phyloP scores from a whole-genome alignment of 176 grass and related monocot genomes.

The Pontederia crassipes region DNA sequence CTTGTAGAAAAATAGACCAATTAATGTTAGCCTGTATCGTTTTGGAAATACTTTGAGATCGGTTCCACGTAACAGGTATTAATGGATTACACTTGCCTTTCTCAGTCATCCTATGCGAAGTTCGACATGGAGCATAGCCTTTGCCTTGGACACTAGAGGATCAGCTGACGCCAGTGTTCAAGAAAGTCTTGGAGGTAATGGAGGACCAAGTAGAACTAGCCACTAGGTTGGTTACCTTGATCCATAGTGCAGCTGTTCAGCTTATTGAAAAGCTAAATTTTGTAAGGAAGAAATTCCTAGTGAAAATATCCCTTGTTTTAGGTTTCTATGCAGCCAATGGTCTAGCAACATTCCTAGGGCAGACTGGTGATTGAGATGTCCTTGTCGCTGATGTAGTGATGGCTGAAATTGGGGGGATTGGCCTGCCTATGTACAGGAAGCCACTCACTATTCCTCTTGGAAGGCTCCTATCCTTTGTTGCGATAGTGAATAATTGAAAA shows the following conservation, averaged over 20 bases:
- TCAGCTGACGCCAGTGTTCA: conserved; percentile 34
- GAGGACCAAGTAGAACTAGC: conserved; percentile 51
- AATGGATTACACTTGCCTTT: too few relatives aligned
- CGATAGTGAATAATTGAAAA: conserved; percentile 81
- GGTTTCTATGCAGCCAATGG: conserved; percentile 94
- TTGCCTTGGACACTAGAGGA: conserved; percentile 60
- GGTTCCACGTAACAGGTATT: too few relatives aligned
- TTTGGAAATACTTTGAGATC: too few relatives aligned
- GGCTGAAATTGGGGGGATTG: conserved; percentile 71
- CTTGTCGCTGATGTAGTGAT: conserved; percentile 80
- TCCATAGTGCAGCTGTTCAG: conserved; percentile 44
- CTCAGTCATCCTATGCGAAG: conserved; percentile 37
- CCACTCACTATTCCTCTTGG: conserved; percentile 27
- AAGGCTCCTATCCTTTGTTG: conserved; percentile 44
- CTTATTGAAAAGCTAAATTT: conserved; percentile 66
- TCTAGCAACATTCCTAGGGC: conserved; percentile 78
- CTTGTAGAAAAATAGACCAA: too few relatives aligned
- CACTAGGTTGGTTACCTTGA: conserved; percentile 59
- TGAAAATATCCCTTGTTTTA: conserved; percentile 75
- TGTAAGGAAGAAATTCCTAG: conserved; percentile 49
- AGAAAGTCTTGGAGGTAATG: conserved; percentile 37
- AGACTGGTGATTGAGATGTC: conserved; percentile 95
- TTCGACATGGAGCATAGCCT: conserved; percentile 41
- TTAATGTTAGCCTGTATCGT: too few relatives aligned
- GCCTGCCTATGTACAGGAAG: conserved; percentile 88